These are phyloP conservation scores for Hortaea werneckii DNA, from an alignment of 2,329 filamentous ascomycete genomes.

Conservation along the genomic window DNA sequence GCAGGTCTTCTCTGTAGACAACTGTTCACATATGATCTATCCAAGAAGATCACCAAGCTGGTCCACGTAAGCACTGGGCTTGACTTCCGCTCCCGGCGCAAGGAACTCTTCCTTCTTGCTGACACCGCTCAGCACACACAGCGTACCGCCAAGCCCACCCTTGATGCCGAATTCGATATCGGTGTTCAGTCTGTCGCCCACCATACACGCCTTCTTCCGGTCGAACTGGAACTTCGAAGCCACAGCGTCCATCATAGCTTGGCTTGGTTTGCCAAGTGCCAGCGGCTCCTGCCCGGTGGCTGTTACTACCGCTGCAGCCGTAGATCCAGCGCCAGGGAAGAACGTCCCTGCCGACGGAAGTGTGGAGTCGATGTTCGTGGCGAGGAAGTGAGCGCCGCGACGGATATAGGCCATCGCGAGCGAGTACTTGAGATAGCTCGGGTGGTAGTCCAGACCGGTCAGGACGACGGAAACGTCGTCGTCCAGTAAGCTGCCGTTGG, in stretches of 20 bases:
- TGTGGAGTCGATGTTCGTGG: constrained; percentile 87
- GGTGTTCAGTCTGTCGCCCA: constrained; percentile 86
- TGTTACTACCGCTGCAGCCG: constrained; percentile 65
- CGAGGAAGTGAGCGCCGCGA: constrained; percentile 74
- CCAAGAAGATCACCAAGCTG: constrained; percentile 63
- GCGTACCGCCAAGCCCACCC: constrained; percentile 78
- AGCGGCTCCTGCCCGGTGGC: constrained; percentile 55
- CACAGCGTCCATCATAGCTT: constrained; percentile 98
- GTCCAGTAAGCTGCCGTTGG: constrained; percentile 64
- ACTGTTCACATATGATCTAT: constrained; percentile 4
- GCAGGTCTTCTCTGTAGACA: too few species aligned
- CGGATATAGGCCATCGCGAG: constrained; percentile 78
- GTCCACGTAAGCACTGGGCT: constrained; percentile 77
- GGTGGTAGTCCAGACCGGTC: constrained; percentile 82
- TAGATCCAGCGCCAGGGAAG: constrained; percentile 84
- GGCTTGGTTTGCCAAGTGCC: constrained; percentile 84
- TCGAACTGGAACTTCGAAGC: constrained; percentile 92
- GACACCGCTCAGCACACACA: constrained; percentile 86
- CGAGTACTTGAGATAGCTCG: constrained; percentile 88
- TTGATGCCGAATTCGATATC: constrained; percentile 94
- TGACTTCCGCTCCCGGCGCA: constrained; percentile 54
- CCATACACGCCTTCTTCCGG: constrained; percentile 79
- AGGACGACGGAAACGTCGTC: constrained; percentile 84
- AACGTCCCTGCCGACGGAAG: constrained; percentile 71
- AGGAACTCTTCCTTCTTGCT: constrained; percentile 76